A percentile compares a stretch with the other conserved stretches of the same genome.
Evolutionary conservation across 805 yeast species (phyloP).

Genomic region (Candida berthetii): DNA sequence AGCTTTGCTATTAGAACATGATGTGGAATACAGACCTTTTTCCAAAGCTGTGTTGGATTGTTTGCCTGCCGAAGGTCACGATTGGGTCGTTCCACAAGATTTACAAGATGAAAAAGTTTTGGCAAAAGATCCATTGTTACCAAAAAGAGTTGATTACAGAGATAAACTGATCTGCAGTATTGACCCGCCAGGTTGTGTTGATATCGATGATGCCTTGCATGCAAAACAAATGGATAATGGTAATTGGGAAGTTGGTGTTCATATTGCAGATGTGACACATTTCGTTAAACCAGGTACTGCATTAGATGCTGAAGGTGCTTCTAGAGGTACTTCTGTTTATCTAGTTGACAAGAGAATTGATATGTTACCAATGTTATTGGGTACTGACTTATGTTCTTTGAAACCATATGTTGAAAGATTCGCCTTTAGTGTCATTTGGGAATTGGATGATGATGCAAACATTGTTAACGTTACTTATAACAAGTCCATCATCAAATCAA

Average conservation of each 20-base stretch:
- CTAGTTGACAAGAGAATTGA: slow-evolving; percentile 97
- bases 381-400: slow-evolving; percentile 93
- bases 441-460: slow-evolving; percentile 78
- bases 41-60: slow-evolving; percentile 88
- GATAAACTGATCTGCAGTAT: slow-evolving; percentile 89
- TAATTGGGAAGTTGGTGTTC: slow-evolving; percentile 95
- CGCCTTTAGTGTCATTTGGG: slow-evolving; percentile 96
- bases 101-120: slow-evolving; percentile 47
- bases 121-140: slow-evolving; percentile 37
- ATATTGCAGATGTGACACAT: slow-evolving; percentile 97
- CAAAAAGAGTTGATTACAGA: slow-evolving; percentile 75
- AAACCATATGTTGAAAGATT: slow-evolving; percentile 93
- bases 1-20: slow-evolving; percentile 88
- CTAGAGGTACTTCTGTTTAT: slow-evolving; percentile 96
- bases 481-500: slow-evolving; percentile 83
- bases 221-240: slow-evolving; percentile 85
- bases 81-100: slow-evolving; percentile 82
- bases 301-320: slow-evolving; percentile 91
- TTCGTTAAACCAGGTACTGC: slow-evolving; percentile 92
- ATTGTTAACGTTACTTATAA: slow-evolving; percentile 74
- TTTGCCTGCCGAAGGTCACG: slow-evolving; percentile 87
- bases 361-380: slow-evolving; percentile 93
- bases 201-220: slow-evolving; percentile 97
- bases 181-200: slow-evolving; percentile 98
- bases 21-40: slow-evolving; percentile 94